phyloP scores from a whole-genome alignment of 257 asterid genomes.

The Forsythia suspensa region DNA sequence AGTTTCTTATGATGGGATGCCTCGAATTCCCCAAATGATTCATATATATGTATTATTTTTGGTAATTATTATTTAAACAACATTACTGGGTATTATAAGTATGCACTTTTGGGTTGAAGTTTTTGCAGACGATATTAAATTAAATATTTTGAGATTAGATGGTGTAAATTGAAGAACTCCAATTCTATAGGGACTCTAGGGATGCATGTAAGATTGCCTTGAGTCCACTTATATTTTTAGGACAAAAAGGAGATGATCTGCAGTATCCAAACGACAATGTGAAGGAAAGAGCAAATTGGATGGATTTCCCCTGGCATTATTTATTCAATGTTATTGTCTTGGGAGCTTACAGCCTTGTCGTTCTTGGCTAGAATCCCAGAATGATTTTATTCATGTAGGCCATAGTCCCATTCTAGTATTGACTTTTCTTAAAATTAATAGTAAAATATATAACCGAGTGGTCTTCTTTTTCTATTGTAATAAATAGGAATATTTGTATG shows the following conservation, averaged over 20 bases:
- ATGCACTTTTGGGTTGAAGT: neutral
- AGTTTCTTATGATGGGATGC: neutral
- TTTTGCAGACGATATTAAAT: neutral
- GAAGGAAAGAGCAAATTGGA: neutral
- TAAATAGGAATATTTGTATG: neutral
- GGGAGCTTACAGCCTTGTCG: neutral
- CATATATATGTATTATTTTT: neutral
- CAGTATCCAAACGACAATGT: neutral
- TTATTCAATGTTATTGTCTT: neutral
- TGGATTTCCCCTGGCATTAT: neutral
- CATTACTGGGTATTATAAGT: neutral
- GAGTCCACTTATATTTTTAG: neutral
- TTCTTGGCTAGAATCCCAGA: constrained; percentile 4
- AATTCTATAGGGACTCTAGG: neutral
- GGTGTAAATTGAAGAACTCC: neutral
- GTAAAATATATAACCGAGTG: neutral
- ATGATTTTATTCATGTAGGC: neutral
- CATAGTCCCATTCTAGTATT: neutral
- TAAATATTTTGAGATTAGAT: neutral
- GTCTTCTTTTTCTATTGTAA: neutral
- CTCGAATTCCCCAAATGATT: neutral
- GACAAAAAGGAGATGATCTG: neutral
- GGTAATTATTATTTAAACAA: neutral
- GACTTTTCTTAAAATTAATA: neutral
- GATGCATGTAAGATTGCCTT: neutral